Evolutionary conservation across 768 basidiomycete species (phyloP).

Genomic region (Collybiopsis confluens): DNA sequence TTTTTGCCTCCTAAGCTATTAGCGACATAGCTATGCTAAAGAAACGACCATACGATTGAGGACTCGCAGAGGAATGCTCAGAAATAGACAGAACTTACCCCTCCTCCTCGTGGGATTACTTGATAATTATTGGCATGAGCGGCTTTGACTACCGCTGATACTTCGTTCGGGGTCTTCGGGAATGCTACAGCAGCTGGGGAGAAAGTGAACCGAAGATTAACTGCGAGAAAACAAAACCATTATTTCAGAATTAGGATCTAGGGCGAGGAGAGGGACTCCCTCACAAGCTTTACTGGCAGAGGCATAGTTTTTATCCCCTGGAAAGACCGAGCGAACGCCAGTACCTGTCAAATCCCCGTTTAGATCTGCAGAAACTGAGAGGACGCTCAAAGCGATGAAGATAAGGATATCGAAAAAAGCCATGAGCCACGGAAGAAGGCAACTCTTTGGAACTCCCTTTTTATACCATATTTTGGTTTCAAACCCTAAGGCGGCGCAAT

Average conservation of each 20-base stretch:
- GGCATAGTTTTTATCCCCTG: slow-evolving; percentile 4
- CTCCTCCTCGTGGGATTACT: slow-evolving; percentile 41
- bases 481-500: too few species aligned
- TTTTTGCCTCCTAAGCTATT: slow-evolving; percentile 43
- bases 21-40: slow-evolving; percentile 46
- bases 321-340: slow-evolving; percentile 11
- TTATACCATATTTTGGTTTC: too few species aligned
- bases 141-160: slow-evolving; percentile 32
- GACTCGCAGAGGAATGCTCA: not conserved
- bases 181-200: slow-evolving; percentile 34
- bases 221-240: slow-evolving; percentile 17
- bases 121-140: slow-evolving; percentile 28
- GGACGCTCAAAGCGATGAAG: not conserved
- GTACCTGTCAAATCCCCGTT: not conserved
- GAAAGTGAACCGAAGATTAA: slow-evolving; percentile 36
- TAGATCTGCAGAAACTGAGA: not conserved
- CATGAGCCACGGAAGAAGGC: too few species aligned
- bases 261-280: not conserved
- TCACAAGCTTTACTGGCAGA: slow-evolving; percentile 10
- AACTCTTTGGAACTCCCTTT: too few species aligned
- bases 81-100: slow-evolving; percentile 24
- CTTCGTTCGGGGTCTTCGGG: slow-evolving; percentile 28
- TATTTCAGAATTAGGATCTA: too few species aligned
- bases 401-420: not conserved
- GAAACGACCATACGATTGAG: not conserved